Base-by-base conservation (phyloP, 2,329 filamentous ascomycete genomes). In the Cordyceps sp. region DNA sequence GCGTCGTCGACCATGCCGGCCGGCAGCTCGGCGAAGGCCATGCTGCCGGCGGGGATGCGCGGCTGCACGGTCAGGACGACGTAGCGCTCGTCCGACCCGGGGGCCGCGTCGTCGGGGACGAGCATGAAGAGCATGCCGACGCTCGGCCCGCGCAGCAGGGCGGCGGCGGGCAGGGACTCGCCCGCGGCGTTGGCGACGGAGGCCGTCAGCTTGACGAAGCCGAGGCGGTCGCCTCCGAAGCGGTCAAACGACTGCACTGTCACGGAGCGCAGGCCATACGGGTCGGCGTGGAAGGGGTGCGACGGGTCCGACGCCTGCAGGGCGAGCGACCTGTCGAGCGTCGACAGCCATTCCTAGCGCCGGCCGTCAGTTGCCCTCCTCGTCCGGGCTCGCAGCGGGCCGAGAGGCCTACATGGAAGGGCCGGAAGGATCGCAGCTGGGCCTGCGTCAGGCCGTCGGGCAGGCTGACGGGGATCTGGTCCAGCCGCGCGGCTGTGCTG, bases 11-110 rank as follows among this genome's bases (percentile, higher is more conserved):
- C 59, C 68, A 73, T 66, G 6, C 69, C 64, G 0, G 71, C 71
- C 0, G 71, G 71, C 10, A 76, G 42, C 45, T 75, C 65, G 3
- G 65, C 54, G 39, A 73, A 62, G 24, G 60, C 50, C 19, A 75
- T 45, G n/a, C 64, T 66, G 3, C 64, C 68, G 1, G 58, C 65
- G 0, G 71, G 56, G 4, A 73, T 46, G 29, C 72, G 64, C 16
- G 71, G 65, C 48, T 75, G 71, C 19, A 74, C 61, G 0, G 70
- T 75, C 32, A 77, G 46, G 2, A 76, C 50, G 7, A 64, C 69
- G 45, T 70, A 64, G 33, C 66, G 60, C 50, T 74, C 66, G 12
- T 59, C 47, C 1, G 45, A 52, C 2, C 42, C 46, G 13, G 39
- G 33, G 6, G 45, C 31, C 2, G 42, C 49, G 42, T 73, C 67